Base-by-base conservation (phyloP, 768 basidiomycete species). In the Tricholoma saponaceum region DNA sequence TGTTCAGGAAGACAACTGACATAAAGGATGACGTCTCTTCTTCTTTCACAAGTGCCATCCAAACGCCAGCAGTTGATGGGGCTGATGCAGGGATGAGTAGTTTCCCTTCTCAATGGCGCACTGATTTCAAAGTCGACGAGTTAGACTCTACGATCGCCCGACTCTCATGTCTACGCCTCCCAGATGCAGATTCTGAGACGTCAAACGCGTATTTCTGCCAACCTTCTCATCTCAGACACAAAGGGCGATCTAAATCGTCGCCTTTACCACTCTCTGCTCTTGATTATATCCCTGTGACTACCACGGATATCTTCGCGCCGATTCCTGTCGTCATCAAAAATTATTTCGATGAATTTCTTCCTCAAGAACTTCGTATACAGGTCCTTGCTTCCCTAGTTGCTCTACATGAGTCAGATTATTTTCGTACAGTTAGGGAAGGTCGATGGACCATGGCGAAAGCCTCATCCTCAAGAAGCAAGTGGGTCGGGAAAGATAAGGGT, bases 401-500 rank as follows among this genome's bases (percentile, higher is more conserved):
- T 2, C 60, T 87, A 16, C 80, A 89, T 62, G 83, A 86, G 64
- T 74, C 68, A 6, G 90, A 90, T 58, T 77, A 86, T 64, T 62
- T 76, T 52, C 75, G 74, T 37, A 63, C 73, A 13, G 62, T 82
- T 18, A 62, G 63, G 2, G 77, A 79, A 35, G 77, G 74, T 4
- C 76, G 76, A 43, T 89, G 91, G 86, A 83, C 84, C 10, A 76
- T 78, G 25, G 72, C 73, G 13, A 85, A 77, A 59, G 90, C 92
- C 0, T 74, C 78, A 2, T 84, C 84, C 6, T 79, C 79, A 2
- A 83, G 78, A 64, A 78, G 79, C 54, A 83, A 81, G 63, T 94
- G 91, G 89, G 80, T 88, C 10, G 94, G 94, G 5, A 77, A 79
- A 58, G 83, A 89, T 53, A 84, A 79, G 62, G 94, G 89, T 1